phyloP scores from a whole-genome alignment of 2,329 filamentous ascomycete genomes.

The Stagonosporopsis rhizophila region DNA sequence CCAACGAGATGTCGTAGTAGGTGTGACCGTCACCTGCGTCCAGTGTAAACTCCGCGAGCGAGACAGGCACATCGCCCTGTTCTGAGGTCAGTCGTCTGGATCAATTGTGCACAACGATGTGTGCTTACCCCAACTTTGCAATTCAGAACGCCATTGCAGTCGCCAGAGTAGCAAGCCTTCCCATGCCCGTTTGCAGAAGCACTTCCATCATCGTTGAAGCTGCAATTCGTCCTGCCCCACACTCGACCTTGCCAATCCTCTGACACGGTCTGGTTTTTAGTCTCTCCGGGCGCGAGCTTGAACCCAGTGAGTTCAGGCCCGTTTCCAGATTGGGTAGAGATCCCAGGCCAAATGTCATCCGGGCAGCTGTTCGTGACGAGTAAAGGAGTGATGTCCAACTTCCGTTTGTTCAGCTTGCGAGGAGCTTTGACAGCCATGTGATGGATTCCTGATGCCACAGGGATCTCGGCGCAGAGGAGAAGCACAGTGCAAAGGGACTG shows the following conservation, averaged over 20 bases:
- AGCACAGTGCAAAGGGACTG: slow-evolving; percentile 33
- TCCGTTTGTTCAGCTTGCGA: slow-evolving; percentile 37
- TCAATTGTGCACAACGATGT: neutral
- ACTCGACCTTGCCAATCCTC: slow-evolving; percentile 81
- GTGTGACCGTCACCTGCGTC: slow-evolving; percentile 71
- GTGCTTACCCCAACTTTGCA: slow-evolving; percentile 71
- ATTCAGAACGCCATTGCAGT: slow-evolving; percentile 74
- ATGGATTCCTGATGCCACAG: slow-evolving; percentile 37
- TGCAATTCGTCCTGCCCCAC: slow-evolving; percentile 86
- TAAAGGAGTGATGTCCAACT: slow-evolving; percentile 59
- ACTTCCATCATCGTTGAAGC: slow-evolving; percentile 70
- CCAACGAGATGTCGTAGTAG: slow-evolving; percentile 85
- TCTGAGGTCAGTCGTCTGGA: slow-evolving; percentile 4
- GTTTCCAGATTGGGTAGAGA: slow-evolving; percentile 74
- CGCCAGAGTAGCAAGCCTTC: slow-evolving; percentile 73
- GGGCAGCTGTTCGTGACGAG: slow-evolving; percentile 75
- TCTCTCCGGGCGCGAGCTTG: slow-evolving; percentile 65
- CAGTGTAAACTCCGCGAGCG: slow-evolving; percentile 81
- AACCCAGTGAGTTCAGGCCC: slow-evolving; percentile 74
- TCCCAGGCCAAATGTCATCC: slow-evolving; percentile 76
- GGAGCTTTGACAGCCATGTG: slow-evolving; percentile 45
- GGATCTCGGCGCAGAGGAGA: slow-evolving; percentile 30
- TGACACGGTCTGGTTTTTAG: slow-evolving; percentile 69
- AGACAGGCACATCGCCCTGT: slow-evolving; percentile 76
- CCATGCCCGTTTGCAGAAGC: slow-evolving; percentile 57